These are phyloP conservation scores for Pyronema domesticum DNA, from an alignment of 495 filamentous ascomycete species.

Conservation along the genomic window DNA sequence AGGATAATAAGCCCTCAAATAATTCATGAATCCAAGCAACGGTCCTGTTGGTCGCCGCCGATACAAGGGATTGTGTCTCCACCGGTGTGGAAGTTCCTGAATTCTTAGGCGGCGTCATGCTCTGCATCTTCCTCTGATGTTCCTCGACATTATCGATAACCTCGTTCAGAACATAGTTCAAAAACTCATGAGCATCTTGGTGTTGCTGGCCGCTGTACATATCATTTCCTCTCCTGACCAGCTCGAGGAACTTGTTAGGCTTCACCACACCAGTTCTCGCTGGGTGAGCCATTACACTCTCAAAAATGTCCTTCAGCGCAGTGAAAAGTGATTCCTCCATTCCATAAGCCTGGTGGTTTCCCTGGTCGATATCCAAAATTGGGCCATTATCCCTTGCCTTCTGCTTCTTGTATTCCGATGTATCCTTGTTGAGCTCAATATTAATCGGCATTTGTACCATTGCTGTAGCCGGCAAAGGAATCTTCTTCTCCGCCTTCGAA, in stretches of 20 bases:
- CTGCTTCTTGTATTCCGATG: constrained; percentile 94
- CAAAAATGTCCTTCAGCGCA: constrained; percentile 88
- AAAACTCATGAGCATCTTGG: constrained; percentile 94
- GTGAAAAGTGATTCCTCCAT: constrained; percentile 94
- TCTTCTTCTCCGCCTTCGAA: constrained; percentile 16
- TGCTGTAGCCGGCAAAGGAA: constrained; percentile 12
- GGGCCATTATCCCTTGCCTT: constrained; percentile 73
- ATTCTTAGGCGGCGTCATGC: constrained; percentile 28
- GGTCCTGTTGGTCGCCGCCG: constrained; percentile 26
- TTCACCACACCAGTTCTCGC: constrained; percentile 81
- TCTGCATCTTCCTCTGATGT: constrained; percentile 27
- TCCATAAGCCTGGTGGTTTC: constrained; percentile 63
- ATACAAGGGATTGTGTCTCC: constrained; percentile 26
- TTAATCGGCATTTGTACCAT: constrained; percentile 7
- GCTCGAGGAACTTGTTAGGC: constrained; percentile 81
- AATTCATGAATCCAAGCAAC: constrained; percentile 93
- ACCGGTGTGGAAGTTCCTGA: constrained; percentile 23
- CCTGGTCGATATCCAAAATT: constrained; percentile 60
- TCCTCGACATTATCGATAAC: constrained; percentile 86
- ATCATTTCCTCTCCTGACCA: constrained; percentile 82
- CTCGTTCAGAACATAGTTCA: constrained; percentile 87
- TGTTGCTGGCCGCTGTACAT: constrained; percentile 96
- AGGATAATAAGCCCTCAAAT: constrained; percentile 86
- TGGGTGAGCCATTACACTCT: constrained; percentile 64
- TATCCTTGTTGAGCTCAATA: constrained; percentile 36